A percentile compares a stretch with the other conserved stretches of the same genome.
Conservation (phyloP, 2,329 filamentous ascomycete species). For the Ophiocordyceps robertsii region DNA sequence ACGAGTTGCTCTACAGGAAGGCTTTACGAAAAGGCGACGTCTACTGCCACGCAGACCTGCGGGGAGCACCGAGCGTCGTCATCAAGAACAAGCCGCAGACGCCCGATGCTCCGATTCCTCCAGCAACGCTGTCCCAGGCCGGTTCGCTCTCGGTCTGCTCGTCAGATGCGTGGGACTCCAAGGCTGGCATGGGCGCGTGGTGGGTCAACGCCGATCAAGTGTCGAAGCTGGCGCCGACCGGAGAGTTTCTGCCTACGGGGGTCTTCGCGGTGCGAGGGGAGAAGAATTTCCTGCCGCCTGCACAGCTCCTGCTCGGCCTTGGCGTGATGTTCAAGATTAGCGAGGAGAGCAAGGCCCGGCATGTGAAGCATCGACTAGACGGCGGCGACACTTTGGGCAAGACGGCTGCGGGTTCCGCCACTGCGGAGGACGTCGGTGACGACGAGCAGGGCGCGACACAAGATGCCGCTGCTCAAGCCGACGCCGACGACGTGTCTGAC, state of each 20-base stretch:
- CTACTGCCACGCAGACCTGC: conserved; percentile 81
- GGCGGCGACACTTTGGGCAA: conserved; percentile 8
- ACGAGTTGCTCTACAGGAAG: conserved; percentile 78
- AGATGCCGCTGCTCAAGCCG: conserved; percentile 9
- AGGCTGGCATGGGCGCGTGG: conserved; percentile 90
- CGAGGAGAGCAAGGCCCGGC: conserved; percentile 70
- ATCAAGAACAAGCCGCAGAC: conserved; percentile 76
- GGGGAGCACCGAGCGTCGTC: conserved; percentile 71
- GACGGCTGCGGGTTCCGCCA: conserved; percentile 5
- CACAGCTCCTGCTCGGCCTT: conserved; percentile 77
- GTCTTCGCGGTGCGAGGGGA: conserved; percentile 71
- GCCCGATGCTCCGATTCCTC: conserved; percentile 76
- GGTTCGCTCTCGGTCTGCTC: conserved; percentile 74
- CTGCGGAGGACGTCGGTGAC: conserved; percentile 10
- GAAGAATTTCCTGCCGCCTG: conserved; percentile 84
- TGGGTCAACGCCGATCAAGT: conserved; percentile 90
- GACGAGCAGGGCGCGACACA: conserved; percentile 6
- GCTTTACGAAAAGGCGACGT: conserved; percentile 82
- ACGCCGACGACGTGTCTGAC: conserved; percentile 17
- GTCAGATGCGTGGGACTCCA: conserved; percentile 89
- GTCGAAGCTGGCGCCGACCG: conserved; percentile 66
- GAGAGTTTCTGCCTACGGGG: conserved; percentile 68
- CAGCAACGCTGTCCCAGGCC: conserved; percentile 81
- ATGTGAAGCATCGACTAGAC: conserved; percentile 51
- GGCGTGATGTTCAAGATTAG: conserved; percentile 80